Evolutionary conservation across 495 filamentous ascomycete species (phyloP).

Genomic region (Aspergillus sclerotiicarbonarius): DNA sequence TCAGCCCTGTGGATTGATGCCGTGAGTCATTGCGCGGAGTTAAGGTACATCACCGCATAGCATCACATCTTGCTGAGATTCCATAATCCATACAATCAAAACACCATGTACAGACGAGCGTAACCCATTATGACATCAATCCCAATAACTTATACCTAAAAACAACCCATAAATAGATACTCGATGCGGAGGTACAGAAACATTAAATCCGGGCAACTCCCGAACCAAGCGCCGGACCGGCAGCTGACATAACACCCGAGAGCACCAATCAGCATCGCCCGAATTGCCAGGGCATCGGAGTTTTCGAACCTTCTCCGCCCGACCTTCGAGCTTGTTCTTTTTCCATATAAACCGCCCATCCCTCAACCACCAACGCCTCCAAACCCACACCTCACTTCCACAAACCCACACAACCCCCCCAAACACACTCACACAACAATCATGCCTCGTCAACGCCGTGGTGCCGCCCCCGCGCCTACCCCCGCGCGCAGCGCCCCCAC

Average conservation of each 20-base stretch:
- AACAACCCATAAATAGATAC: no score
- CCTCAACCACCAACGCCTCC: constrained; percentile 11
- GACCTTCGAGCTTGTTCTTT: constrained; percentile 30
- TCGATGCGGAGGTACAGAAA: no score
- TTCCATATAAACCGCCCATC: constrained; percentile 10
- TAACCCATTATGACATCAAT: no score
- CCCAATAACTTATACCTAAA: no score
- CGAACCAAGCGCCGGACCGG: not conserved
- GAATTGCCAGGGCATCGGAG: constrained; percentile 24
- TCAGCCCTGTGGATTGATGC: constrained; percentile 3
- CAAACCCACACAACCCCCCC: constrained; percentile 1
- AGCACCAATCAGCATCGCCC: constrained; percentile 22
- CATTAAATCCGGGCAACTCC: not conserved
- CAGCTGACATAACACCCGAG: constrained; percentile 10
- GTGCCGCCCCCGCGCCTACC: constrained; percentile 51
- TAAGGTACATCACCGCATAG: not conserved
- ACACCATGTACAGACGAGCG: not conserved
- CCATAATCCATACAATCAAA: not conserved
- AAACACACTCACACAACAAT: constrained; percentile 30
- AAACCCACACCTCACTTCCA: not conserved
- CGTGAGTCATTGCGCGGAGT: constrained; percentile 4
- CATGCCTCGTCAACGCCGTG: constrained; percentile 80
- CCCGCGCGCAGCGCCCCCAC: constrained; percentile 60
- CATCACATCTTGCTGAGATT: not conserved
- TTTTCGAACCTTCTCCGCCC: constrained; percentile 20